Percentiles rank a stretch among this genome's conserved stretches.
Evolutionary conservation across 768 basidiomycete genomes (phyloP).

Genomic region (Phaffia tasmanica): DNA sequence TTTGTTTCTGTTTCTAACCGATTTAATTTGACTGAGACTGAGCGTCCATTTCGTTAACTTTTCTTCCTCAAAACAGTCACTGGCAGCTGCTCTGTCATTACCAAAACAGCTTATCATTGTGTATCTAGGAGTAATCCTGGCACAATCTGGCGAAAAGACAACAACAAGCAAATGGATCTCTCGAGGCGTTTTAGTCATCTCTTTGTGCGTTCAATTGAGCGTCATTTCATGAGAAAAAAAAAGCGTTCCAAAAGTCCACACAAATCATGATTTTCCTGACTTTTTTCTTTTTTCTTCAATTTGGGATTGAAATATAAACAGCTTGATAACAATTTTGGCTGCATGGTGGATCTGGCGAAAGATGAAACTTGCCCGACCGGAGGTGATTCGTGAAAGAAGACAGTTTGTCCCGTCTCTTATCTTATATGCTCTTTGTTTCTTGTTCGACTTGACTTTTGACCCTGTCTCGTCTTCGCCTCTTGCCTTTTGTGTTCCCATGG

Average conservation of each 20-base stretch:
- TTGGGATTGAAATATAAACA: background rate
- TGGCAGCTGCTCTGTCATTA: background rate
- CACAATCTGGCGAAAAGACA: background rate
- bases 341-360: slow-evolving; percentile 19
- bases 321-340: slow-evolving; percentile 13
- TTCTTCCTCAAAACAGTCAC: background rate
- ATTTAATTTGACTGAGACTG: background rate
- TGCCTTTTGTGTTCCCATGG: no score
- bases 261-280: background rate
- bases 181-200: slow-evolving; percentile 10
- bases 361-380: slow-evolving; percentile 10
- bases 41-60: background rate
- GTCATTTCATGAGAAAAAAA: no score
- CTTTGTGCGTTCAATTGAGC: background rate
- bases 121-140: slow-evolving; percentile 20
- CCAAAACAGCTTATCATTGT: slow-evolving; percentile 15
- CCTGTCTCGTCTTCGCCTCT: no score
- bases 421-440: background rate
- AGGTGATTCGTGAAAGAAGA: slow-evolving; percentile 1
- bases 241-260: no score
- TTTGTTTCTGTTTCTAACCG: slow-evolving; percentile 28
- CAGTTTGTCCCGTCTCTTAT: background rate
- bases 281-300: background rate
- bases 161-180: slow-evolving; percentile 8
- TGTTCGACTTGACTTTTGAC: background rate